Base-by-base conservation (phyloP, 2,329 filamentous ascomycete genomes). In the Trichoderma sp. region DNA sequence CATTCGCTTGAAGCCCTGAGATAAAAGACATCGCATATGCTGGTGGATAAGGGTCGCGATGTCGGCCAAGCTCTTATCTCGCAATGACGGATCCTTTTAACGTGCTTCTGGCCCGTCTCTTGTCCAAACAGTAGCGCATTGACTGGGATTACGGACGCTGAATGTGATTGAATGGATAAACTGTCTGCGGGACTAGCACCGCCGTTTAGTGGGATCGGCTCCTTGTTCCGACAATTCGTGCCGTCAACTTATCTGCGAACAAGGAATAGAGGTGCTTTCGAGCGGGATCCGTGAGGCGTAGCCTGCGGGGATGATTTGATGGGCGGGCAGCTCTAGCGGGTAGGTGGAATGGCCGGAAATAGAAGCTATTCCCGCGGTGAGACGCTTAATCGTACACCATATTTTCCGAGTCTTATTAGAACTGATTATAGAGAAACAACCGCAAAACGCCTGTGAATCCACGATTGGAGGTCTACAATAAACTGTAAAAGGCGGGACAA, bases 1-100 rank as follows among this genome's bases (percentile, higher is more conserved):
- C 16, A 16, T 24, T n/a, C 6, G 16, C n/a, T 14, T 9, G 12
- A 12, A 7, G 1, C 3, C 6, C 14, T 24, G 35, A 50, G 68
- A 45, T 9, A 9, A 24, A 24, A 7, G 18, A 21, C 4, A 21
- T 62, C 29, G 6, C 29, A 9, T 18, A 24, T 8, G 27, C 56
- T 24, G 33, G 53, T 18, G 16, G 69, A 33, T 27, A 72, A 24
- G 59, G 59, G 38, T 3, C 35, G 27, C 24, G 59, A 53, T 41
- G 45, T 41, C 24, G 35, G 50, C 50, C 69, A 33, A 16, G 60
- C 21, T 6, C 16, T 27, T 50, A 65, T 73, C 60, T 73, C 69
- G 69, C 69, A 56, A 73, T 73, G 69, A 56, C 69, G 69, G 69
- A 35, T 56, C 69, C 41, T 64, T 35, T 56, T 73, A 64, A 73